These are phyloP conservation scores for Phytopythium vexans DNA, from an alignment of 352 stramenopile species.

Conservation along the genomic window DNA sequence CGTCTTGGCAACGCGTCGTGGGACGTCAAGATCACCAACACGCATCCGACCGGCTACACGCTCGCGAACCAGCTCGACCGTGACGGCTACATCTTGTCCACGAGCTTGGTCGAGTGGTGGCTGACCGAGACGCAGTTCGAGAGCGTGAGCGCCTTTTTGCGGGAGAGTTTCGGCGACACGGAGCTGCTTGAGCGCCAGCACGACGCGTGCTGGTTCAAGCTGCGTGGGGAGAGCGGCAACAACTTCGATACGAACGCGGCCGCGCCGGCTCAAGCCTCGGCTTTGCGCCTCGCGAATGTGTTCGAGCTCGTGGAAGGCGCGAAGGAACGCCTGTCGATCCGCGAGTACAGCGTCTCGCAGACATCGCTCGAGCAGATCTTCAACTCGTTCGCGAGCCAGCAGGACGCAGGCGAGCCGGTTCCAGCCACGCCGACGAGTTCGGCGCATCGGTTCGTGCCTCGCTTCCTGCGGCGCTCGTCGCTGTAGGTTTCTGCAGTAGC, in stretches of 20 bases:
- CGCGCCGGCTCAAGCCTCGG: no score
- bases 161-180: slow-evolving; percentile 40
- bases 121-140: slow-evolving; percentile 53
- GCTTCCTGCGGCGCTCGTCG: neutral
- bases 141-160: slow-evolving; percentile 36
- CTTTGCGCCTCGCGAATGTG: slow-evolving; percentile 56
- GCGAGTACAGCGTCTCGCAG: slow-evolving; percentile 87
- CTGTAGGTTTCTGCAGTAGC: no score
- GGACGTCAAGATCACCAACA: slow-evolving; percentile 40
- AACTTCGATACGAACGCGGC: no score
- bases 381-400: slow-evolving; percentile 84
- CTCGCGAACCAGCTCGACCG: slow-evolving; percentile 52
- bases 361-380: slow-evolving; percentile 93
- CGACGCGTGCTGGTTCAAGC: slow-evolving; percentile 64
- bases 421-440: no score
- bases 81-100: slow-evolving; percentile 32
- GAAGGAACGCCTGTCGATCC: slow-evolving; percentile 23
- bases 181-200: slow-evolving; percentile 71
- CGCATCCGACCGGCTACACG: slow-evolving; percentile 63
- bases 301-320: slow-evolving; percentile 69
- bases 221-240: slow-evolving; percentile 29
- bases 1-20: slow-evolving; percentile 39
- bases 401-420: slow-evolving; percentile 45
- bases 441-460: no score
- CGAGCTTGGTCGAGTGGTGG: slow-evolving; percentile 58